Evolutionary conservation across 78 protist genomes (phyloP).

Genomic region (Dictyostelium purpureum): DNA sequence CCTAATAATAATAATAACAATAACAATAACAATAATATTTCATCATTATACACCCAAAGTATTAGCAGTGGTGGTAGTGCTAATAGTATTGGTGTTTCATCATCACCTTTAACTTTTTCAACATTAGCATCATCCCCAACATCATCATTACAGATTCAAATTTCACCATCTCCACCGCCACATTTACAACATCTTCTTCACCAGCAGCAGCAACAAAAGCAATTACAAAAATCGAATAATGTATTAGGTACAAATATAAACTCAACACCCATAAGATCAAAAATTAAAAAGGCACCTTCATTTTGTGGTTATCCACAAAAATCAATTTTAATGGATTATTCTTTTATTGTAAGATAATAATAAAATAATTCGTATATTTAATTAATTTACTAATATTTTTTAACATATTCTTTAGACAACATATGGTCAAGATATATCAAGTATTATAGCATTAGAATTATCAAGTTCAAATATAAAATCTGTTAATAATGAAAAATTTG

Average conservation of each 20-base stretch:
- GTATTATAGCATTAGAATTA: slow-evolving; percentile 30
- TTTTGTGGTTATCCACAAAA: slow-evolving; percentile 38
- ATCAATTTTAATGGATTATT: slow-evolving; percentile 16
- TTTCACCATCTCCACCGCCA: not conserved
- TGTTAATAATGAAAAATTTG: slow-evolving; percentile 49
- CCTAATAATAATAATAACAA: not conserved
- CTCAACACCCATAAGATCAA: not conserved
- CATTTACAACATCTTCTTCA: not conserved
- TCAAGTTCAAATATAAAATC: slow-evolving; percentile 32
- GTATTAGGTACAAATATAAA: not conserved
- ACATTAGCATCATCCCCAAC: not conserved
- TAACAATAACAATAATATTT: not conserved
- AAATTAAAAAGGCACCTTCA: slow-evolving; percentile 59
- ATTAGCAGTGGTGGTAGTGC: too few species aligned
- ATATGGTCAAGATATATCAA: not conserved
- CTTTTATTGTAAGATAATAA: slow-evolving; percentile 15
- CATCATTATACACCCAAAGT: not conserved
- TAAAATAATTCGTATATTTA: not conserved
- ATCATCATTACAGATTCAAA: not conserved
- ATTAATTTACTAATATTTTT: not conserved
- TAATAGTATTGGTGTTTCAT: too few species aligned
- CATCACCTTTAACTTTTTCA: too few species aligned
- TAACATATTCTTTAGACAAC: not conserved
- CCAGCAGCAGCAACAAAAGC: not conserved
- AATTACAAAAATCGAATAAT: not conserved